Base-by-base conservation (phyloP, 768 basidiomycete species). In the Boletus patriciae region DNA sequence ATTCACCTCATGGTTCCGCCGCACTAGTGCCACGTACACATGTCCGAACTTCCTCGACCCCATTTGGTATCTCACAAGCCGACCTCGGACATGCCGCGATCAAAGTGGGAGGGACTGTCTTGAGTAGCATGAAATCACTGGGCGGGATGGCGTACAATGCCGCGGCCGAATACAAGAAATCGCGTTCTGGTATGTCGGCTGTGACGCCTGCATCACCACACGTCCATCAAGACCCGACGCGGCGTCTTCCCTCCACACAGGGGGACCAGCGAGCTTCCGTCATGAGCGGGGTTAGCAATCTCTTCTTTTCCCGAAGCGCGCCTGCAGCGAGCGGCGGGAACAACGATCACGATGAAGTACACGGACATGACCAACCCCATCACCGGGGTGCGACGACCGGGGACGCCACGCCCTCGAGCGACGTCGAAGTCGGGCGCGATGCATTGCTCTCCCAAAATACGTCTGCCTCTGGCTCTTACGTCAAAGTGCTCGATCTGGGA, bases 221-320 rank as follows among this genome's bases (percentile, higher is more conserved):
- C 34, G 27, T 40, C 13, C 37, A 11, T 37, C 50, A 57, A 37
- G 41, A 41, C 18, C 21, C 58, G 31, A 44, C 21, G 56, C 64
- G 50, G 45, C 27, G 63, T 63, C 48, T 70, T 67, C 52, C 57
- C 29, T 41, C 61, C 53, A 52, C 57, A 57, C 65, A 59, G 54
- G 58, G 58, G 60, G 66, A 62, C 27, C 68, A 50, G 60, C 61
- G 50, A 31, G 29, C 62, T 29, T 61, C 69, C 52, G 55, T 62
- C 38, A 66, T 69, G 33, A 64, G 64, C 40, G 73, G 66, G 37
- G 57, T 69, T 25, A 61, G 70, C 19, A 71, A 70, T 47, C 67
- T 75, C 64, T 80, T 84, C 62, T 84, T 84, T 64, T 87, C 86
- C 47, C 74, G 80, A 68, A 87, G 85, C 63, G 85, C 86, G 1